Percentiles rank a stretch among this genome's conserved stretches.
phyloP scores from a whole-genome alignment of 2,329 filamentous ascomycete species.

The Fusarium secorum region DNA sequence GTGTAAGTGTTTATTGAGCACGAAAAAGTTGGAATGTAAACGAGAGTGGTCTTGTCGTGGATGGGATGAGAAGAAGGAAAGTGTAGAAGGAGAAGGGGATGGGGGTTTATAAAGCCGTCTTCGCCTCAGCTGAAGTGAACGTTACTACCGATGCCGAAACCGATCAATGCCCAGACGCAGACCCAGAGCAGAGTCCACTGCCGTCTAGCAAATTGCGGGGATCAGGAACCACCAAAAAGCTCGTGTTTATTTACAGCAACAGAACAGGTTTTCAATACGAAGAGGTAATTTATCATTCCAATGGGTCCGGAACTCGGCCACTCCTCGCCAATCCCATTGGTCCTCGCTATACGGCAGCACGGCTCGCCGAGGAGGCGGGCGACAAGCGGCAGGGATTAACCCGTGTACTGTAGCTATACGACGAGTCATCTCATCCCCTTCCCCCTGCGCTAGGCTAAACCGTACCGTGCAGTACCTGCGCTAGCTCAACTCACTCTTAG shows the following conservation, averaged over 20 bases:
- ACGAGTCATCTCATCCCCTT: background rate
- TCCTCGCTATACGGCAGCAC: background rate
- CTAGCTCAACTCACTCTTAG: background rate
- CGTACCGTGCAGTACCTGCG: background rate
- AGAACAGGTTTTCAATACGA: conserved; percentile 19
- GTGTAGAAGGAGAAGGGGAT: background rate
- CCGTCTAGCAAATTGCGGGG: conserved; percentile 1
- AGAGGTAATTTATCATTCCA: conserved; percentile 7
- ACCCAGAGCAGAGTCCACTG: background rate
- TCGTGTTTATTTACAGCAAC: conserved; percentile 23
- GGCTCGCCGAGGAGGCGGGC: background rate
- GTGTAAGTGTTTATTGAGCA: background rate
- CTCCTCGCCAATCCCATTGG: background rate
- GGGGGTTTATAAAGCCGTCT: background rate
- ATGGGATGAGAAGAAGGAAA: conserved; percentile 7
- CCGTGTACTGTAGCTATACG: background rate
- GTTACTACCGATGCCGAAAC: background rate
- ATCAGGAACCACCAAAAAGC: conserved; percentile 1
- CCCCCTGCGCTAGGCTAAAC: background rate
- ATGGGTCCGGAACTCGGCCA: conserved; percentile 14
- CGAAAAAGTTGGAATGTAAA: conserved; percentile 1
- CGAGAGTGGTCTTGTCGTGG: conserved; percentile 16
- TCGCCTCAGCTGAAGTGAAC: background rate
- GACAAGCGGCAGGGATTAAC: background rate
- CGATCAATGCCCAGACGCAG: conserved; percentile 5